phyloP scores from a whole-genome alignment of 148 eudicot genomes.

The Linanthus parryae region DNA sequence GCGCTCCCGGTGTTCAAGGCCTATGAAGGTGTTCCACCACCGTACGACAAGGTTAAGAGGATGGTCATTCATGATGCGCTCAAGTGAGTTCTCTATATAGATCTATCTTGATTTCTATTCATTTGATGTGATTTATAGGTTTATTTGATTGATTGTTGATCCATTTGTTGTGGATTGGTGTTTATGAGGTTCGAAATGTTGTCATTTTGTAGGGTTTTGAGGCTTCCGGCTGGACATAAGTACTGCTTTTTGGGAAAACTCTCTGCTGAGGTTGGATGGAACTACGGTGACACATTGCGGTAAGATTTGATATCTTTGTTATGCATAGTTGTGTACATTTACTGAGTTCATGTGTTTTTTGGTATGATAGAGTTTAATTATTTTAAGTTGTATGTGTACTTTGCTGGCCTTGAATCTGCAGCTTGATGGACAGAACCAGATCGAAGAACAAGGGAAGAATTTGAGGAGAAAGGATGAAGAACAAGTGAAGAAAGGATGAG shows the following conservation, averaged over 20 bases:
- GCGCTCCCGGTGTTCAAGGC: slow-evolving; percentile 83
- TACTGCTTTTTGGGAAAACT: slow-evolving; percentile 62
- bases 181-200: neutral
- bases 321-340: too few species aligned
- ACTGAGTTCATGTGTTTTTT: too few species aligned
- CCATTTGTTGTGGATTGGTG: too few species aligned
- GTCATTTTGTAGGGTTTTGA: slow-evolving; percentile 35
- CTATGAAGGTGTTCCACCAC: slow-evolving; percentile 74
- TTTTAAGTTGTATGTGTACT: too few species aligned
- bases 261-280: slow-evolving; percentile 74
- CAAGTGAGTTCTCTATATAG: slow-evolving; percentile 39
- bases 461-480: too few species aligned
- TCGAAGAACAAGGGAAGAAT: too few species aligned
- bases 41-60: slow-evolving; percentile 68
- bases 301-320: slow-evolving; percentile 6
- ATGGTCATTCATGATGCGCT: slow-evolving; percentile 89
- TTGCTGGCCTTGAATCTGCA: too few species aligned
- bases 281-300: slow-evolving; percentile 69
- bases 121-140: too few species aligned
- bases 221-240: slow-evolving; percentile 53
- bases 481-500: too few species aligned
- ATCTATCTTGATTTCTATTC: neutral
- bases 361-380: too few species aligned
- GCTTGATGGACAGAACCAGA: too few species aligned
- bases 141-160: neutral